These are phyloP conservation scores for Trichoderma cornu-damae DNA, from an alignment of 2,329 filamentous ascomycete species.

Conservation along the genomic window DNA sequence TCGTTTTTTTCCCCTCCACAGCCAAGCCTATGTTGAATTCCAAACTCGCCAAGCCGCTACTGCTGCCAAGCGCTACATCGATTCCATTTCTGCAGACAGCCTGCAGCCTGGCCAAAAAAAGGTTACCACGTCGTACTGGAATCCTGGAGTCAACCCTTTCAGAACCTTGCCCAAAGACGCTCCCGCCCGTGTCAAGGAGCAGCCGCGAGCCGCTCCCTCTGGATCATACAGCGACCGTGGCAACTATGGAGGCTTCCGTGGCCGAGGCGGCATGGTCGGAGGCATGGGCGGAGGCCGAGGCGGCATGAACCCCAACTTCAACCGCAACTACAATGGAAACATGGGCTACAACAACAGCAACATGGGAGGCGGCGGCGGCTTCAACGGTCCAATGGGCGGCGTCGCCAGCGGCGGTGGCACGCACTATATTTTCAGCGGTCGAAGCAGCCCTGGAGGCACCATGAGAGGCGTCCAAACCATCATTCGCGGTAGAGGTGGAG, in stretches of 20 bases:
- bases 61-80: slow-evolving; percentile 76
- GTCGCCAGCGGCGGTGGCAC: slow-evolving; percentile 45
- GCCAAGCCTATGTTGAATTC: slow-evolving; percentile 81
- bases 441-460: slow-evolving; percentile 33
- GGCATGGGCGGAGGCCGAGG: slow-evolving; percentile 40
- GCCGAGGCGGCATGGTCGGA: slow-evolving; percentile 46
- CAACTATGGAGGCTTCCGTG: slow-evolving; percentile 49
- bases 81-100: slow-evolving; percentile 52
- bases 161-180: slow-evolving; percentile 86
- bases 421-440: slow-evolving; percentile 46
- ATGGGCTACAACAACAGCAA: slow-evolving; percentile 37
- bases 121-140: slow-evolving; percentile 68
- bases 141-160: slow-evolving; percentile 77
- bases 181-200: slow-evolving; percentile 57
- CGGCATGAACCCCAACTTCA: slow-evolving; percentile 45
- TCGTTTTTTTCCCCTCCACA: slow-evolving; percentile 27
- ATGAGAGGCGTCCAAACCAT: slow-evolving; percentile 47
- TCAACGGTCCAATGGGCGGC: slow-evolving; percentile 46
- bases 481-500: slow-evolving; percentile 46
- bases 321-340: slow-evolving; percentile 39
- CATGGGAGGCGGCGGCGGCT: slow-evolving; percentile 42
- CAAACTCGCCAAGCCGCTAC: slow-evolving; percentile 77
- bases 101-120: slow-evolving; percentile 60
- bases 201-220: slow-evolving; percentile 49
- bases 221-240: slow-evolving; percentile 46